These are phyloP conservation scores for Gloeophyllum trabeum DNA, from an alignment of 768 basidiomycete species.

Conservation along the genomic window DNA sequence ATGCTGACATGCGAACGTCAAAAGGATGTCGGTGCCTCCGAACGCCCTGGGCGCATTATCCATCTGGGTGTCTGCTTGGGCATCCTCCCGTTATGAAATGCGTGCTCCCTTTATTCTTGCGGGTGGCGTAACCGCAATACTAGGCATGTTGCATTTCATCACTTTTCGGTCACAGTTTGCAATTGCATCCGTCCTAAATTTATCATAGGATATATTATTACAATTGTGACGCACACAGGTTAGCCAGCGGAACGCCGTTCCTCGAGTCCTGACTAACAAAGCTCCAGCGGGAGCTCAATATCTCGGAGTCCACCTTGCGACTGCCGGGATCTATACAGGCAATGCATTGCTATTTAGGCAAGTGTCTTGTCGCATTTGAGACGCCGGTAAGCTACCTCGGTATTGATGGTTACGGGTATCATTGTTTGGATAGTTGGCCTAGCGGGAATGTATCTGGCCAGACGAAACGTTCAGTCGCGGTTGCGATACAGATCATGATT, in stretches of 20 bases:
- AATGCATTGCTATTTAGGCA: constrained; percentile 46
- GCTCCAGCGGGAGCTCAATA: constrained; percentile 47
- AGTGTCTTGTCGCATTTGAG: too few relatives aligned
- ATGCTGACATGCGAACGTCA: too few relatives aligned
- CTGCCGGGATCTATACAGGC: constrained; percentile 48
- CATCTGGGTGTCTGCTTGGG: constrained; percentile 39
- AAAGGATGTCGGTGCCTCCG: constrained; percentile 49
- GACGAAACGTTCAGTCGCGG: constrained; percentile 51
- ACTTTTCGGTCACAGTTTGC: too few relatives aligned
- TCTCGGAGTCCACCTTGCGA: constrained; percentile 42
- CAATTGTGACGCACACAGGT: background rate
- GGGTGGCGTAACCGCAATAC: constrained; percentile 34
- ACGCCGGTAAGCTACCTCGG: background rate
- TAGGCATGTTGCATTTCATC: constrained; percentile 27
- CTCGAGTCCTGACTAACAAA: too few relatives aligned
- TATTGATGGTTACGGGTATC: background rate
- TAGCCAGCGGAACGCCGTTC: background rate
- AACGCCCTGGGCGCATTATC: constrained; percentile 37
- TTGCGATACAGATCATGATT: constrained; percentile 55
- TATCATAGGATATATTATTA: constrained; percentile 21
- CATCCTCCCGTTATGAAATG: constrained; percentile 31
- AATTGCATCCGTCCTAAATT: constrained; percentile 32
- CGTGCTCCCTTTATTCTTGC: constrained; percentile 45
- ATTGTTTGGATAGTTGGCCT: constrained; percentile 28
- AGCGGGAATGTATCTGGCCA: constrained; percentile 60